Evolutionary conservation across 495 filamentous ascomycete genomes (phyloP).

Genomic region (Neurospora intermedia): DNA sequence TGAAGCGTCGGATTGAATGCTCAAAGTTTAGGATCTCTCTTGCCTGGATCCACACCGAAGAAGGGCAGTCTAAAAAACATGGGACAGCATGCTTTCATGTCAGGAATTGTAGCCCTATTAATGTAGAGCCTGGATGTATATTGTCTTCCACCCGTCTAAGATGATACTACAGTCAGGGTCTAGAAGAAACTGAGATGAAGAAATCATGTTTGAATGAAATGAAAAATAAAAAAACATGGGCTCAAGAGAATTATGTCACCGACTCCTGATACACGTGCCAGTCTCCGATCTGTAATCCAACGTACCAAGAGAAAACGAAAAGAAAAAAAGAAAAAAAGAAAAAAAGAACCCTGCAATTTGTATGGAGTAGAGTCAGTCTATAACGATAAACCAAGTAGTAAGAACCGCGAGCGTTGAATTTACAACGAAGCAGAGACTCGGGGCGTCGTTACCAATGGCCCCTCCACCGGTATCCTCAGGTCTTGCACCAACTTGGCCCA

Average conservation of each 20-base stretch:
- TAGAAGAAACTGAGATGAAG: not conserved
- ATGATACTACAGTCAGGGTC: not conserved
- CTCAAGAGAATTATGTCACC: not conserved
- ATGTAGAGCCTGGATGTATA: not conserved
- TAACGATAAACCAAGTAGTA: not conserved
- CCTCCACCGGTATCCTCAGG: slow-evolving; percentile 40
- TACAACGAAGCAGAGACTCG: slow-evolving; percentile 23
- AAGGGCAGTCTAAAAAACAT: too few relatives aligned
- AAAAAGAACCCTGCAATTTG: not conserved
- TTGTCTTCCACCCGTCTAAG: not conserved
- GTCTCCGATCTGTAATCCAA: not conserved
- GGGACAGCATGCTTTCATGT: not conserved
- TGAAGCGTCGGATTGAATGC: not conserved
- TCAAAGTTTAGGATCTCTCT: too few relatives aligned
- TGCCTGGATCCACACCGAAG: too few relatives aligned
- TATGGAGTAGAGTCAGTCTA: not conserved
- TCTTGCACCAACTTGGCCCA: slow-evolving; percentile 51
- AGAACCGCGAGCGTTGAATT: not conserved
- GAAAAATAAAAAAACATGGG: not conserved
- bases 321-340: not conserved
- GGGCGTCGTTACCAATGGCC: slow-evolving; percentile 11
- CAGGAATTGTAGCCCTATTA: not conserved
- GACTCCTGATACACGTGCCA: not conserved
- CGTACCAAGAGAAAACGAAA: not conserved
- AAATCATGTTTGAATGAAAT: not conserved